phyloP scores from a whole-genome alignment of 805 yeast species.

The Komagataella ulmi region DNA sequence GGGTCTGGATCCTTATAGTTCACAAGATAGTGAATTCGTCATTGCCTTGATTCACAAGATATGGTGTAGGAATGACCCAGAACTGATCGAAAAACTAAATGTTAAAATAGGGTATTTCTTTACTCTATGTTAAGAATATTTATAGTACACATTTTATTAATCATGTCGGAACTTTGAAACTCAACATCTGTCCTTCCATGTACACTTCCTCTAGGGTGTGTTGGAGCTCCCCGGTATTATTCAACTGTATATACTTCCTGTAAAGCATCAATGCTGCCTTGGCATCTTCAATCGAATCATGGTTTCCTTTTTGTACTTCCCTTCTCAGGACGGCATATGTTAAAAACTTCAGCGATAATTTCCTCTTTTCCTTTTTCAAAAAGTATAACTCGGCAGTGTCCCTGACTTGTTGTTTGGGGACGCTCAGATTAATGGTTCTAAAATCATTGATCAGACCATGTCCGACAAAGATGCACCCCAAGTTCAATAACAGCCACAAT shows the following conservation, averaged over 20 bases:
- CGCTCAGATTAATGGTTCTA: constrained; percentile 82
- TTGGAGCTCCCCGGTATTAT: constrained; percentile 45
- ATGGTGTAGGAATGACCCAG: constrained; percentile 22
- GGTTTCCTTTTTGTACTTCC: constrained; percentile 84
- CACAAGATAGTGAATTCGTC: constrained; percentile 30
- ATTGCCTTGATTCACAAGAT: constrained; percentile 17
- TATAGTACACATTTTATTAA: background rate
- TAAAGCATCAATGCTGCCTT: constrained; percentile 70
- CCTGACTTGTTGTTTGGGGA: constrained; percentile 73
- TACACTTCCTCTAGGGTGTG: constrained; percentile 53
- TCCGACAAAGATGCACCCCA: constrained; percentile 89
- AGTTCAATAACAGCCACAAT: constrained; percentile 78
- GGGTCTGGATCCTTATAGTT: constrained; percentile 45
- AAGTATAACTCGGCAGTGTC: constrained; percentile 80
- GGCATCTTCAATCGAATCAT: constrained; percentile 96
- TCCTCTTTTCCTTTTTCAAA: constrained; percentile 61
- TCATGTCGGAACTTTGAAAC: constrained; percentile 34
- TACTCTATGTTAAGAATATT: background rate
- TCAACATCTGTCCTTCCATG: constrained; percentile 45
- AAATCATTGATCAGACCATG: constrained; percentile 90
- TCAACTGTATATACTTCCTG: constrained; percentile 54
- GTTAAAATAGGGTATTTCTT: background rate
- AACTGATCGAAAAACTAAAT: background rate
- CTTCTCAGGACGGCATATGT: constrained; percentile 67
- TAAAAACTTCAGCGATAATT: constrained; percentile 71